Percentiles rank a stretch among this genome's conserved stretches.
Evolutionary conservation across 2,329 filamentous ascomycete species (phyloP).

Genomic region (Talaromyces marneffei): DNA sequence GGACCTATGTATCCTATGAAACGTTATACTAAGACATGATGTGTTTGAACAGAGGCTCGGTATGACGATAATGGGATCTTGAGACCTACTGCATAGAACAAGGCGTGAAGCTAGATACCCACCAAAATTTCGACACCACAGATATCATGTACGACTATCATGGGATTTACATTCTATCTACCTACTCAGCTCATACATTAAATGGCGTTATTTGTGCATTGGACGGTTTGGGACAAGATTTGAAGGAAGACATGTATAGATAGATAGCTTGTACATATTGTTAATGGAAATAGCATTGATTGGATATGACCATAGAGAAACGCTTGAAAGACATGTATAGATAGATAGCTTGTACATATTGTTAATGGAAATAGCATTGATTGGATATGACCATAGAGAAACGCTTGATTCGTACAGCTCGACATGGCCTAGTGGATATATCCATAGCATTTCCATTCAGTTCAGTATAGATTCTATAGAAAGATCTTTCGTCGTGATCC

Average conservation of each 20-base stretch:
- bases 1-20: background rate
- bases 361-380: background rate
- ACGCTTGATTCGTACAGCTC: background rate
- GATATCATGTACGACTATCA: background rate
- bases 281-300: background rate
- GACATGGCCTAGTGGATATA: background rate
- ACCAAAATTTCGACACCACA: background rate
- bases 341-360: background rate
- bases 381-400: background rate
- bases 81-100: slow-evolving; percentile 44
- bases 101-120: slow-evolving; percentile 9
- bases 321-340: background rate
- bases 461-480: too few species aligned
- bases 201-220: slow-evolving; percentile 10
- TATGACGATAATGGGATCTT: slow-evolving; percentile 77
- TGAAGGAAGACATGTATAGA: background rate
- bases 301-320: background rate
- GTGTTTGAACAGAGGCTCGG: slow-evolving; percentile 60
- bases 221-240: background rate
- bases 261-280: background rate
- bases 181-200: slow-evolving; percentile 10
- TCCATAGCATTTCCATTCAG: background rate
- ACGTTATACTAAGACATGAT: background rate
- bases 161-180: background rate
- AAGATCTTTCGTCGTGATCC: background rate